Evolutionary conservation across 371 early-diverging fungal genomes (phyloP).

Genomic region (Basidiobolus meristosporus): DNA sequence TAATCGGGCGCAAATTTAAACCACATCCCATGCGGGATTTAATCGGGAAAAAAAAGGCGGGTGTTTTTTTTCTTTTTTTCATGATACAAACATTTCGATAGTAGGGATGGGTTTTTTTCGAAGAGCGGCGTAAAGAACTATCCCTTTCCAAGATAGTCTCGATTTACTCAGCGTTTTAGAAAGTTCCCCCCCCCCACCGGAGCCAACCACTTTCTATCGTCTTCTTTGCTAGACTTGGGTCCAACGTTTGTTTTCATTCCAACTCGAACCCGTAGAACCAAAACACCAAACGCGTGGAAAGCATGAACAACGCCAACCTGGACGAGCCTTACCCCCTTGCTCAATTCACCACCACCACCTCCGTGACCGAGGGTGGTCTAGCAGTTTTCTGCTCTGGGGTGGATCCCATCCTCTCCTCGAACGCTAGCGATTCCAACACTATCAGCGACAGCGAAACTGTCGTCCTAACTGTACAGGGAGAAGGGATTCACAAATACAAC

Average conservation of each 20-base stretch:
- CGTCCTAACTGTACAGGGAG: constrained; percentile 31
- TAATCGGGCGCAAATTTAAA: no score
- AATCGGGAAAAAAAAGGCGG: no score
- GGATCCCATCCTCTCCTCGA: constrained; percentile 2
- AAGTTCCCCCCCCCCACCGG: no score
- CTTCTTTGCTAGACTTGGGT: no score
- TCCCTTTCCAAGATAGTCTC: not conserved
- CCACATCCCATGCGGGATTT: no score
- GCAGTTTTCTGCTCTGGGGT: constrained; percentile 17
- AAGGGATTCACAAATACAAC: constrained; percentile 32
- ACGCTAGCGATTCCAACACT: constrained; percentile 4
- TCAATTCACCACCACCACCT: constrained; percentile 22
- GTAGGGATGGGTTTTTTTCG: not conserved
- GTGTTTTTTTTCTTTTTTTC: no score
- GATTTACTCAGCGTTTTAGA: not conserved
- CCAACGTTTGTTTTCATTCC: no score
- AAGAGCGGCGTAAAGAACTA: not conserved
- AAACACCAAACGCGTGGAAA: constrained; percentile 2
- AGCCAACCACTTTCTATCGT: no score
- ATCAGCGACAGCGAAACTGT: constrained; percentile 8
- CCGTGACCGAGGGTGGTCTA: constrained; percentile 8
- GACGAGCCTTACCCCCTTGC: constrained; percentile 37
- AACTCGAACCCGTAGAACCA: no score
- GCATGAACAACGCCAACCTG: constrained; percentile 27
- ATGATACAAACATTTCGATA: no score